These are phyloP conservation scores for Tetracladium setigerum DNA, from an alignment of 495 filamentous ascomycete genomes.

Conservation along the genomic window DNA sequence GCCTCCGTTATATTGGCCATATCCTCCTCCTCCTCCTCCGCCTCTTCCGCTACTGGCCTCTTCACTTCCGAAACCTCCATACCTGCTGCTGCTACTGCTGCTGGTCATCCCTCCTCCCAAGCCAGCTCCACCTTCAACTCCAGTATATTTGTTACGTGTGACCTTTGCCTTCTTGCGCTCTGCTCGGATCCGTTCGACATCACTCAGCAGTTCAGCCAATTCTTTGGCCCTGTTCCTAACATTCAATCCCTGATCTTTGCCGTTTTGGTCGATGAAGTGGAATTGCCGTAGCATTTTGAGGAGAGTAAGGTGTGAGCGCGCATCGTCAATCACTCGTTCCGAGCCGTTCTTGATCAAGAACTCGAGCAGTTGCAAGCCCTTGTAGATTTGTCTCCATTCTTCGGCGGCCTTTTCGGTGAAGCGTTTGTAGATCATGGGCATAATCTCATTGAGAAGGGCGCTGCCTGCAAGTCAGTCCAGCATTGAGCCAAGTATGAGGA, in stretches of 20 bases:
- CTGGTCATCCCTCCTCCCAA: conserved; percentile 41
- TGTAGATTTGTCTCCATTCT: conserved; percentile 99
- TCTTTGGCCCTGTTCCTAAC: conserved; percentile 96
- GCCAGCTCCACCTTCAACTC: conserved; percentile 75
- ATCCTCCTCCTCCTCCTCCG: conserved; percentile 61
- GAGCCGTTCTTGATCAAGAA: conserved; percentile 98
- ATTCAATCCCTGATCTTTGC: conserved; percentile 97
- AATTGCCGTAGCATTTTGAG: conserved; percentile 99
- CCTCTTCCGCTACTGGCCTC: conserved; percentile 53
- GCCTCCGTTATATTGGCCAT: conserved; percentile 77
- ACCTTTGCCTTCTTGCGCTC: conserved; percentile 90
- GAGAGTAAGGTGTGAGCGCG: conserved; percentile 85
- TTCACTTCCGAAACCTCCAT: conserved; percentile 85
- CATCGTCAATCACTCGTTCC: conserved; percentile 96
- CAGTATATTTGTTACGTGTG: conserved; percentile 89
- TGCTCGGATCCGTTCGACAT: conserved; percentile 85
- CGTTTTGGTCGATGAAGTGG: conserved; percentile 92
- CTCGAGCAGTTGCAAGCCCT: conserved; percentile 91
- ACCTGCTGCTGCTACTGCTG: conserved; percentile 46
- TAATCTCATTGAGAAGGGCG: conserved; percentile 96
- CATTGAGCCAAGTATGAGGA: neutral
- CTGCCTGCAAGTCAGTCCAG: conserved; percentile 36
- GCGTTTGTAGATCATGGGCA: conserved; percentile 99
- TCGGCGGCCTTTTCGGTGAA: conserved; percentile 98
- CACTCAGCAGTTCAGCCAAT: conserved; percentile 82